Evolutionary conservation across 345 rosid species (phyloP), one percentile per base, ranked within the genome.

Genomic region (Linum trigynum): DNA sequence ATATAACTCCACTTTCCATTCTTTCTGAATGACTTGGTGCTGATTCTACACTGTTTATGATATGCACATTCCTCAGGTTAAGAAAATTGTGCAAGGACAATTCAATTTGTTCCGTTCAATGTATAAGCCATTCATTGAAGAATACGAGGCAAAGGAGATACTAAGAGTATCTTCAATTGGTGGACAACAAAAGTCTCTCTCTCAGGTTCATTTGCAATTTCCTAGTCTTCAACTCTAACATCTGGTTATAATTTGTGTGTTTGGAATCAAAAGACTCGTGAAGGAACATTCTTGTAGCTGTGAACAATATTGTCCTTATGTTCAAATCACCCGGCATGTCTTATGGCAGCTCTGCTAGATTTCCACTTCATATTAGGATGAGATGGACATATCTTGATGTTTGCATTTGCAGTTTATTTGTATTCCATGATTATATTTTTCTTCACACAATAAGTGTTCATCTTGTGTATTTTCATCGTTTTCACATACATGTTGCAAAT

Each of bases 51-150:
- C 39, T 62, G 55, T 50, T 23, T 23, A 23, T 23, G 38, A 9
- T 58, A 7, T 6, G 35, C 40, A 67, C 71, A 6, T 38, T 38
- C 53, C 55, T 35, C 72, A 90, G 97, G 97, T 88, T 72, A 83
- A 80, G 65, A 90, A 81, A 76, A 88, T 92, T 67, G 96, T 88
- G 17, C 85, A 78, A 74, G 98, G 98, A 65, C 98, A 92, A 63
- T 85, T 81, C 76, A 74, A 78, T 76, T 74, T 85, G 70, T 92
- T 92, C 80, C 82, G 74, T 68, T 76, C 83, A 16, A 92, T 85
- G 83, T 90, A 92, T 69, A 85, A 75, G 73, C 97, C 97, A 38
- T 70, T 80, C 73, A 79, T 90, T 71, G 80, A 81, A 70, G 95
- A 92, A 38, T 85, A 70, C 2, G 82, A 88, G 78, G 77, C 81